phyloP scores from a whole-genome alignment of 306 rosid species.

The Inga leiocalycina region DNA sequence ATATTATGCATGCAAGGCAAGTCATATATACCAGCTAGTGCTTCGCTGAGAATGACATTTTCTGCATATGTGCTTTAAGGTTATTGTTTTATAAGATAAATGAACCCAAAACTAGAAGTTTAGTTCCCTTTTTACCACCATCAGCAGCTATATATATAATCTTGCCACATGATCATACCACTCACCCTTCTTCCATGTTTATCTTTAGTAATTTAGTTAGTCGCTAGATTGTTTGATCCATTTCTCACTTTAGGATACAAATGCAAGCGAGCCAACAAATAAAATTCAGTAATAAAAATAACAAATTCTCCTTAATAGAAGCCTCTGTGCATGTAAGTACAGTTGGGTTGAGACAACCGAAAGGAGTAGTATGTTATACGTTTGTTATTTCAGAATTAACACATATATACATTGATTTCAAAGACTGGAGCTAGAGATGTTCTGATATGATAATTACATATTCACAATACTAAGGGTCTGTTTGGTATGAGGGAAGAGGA shows the following conservation, averaged over 20 bases:
- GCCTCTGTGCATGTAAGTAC: not conserved
- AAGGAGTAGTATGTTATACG: not conserved
- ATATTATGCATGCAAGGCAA: not conserved
- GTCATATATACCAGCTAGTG: not conserved
- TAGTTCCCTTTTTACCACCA: not conserved
- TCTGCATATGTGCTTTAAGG: not conserved
- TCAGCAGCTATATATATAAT: not conserved
- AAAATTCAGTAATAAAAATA: not conserved
- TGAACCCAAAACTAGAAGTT: not conserved
- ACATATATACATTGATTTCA: not conserved
- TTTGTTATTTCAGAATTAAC: not conserved
- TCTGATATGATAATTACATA: not conserved
- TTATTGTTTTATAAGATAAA: not conserved
- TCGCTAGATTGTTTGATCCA: not conserved
- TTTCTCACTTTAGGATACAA: not conserved
- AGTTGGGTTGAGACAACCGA: not conserved
- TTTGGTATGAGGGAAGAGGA: no score
- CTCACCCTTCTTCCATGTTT: not conserved
- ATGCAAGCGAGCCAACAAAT: not conserved
- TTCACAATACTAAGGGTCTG: not conserved
- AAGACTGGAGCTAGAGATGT: not conserved
- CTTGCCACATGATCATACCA: not conserved
- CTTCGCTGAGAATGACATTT: slow-evolving; percentile 3
- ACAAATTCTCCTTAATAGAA: not conserved
- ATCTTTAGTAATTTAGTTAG: not conserved